phyloP scores from a whole-genome alignment of 176 grass and related monocot species.

The Calamus simplicifolius region DNA sequence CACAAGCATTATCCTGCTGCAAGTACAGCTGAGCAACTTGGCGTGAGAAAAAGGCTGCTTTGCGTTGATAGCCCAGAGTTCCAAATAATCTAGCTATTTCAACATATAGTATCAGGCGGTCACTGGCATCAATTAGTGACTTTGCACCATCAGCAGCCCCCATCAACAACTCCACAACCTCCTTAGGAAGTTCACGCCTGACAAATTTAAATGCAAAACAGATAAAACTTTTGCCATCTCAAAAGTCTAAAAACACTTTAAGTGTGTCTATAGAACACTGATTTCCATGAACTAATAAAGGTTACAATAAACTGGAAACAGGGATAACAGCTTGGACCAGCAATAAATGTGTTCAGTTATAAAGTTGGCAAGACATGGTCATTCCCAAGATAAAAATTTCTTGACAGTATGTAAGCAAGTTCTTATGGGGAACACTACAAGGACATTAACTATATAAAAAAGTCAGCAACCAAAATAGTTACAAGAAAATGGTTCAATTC shows the following conservation, averaged over 20 bases:
- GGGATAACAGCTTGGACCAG: no score
- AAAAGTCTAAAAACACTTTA: not conserved
- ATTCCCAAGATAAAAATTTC: no score
- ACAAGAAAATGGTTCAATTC: no score
- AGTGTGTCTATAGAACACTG: not conserved
- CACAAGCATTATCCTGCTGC: conserved; percentile 85
- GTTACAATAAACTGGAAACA: no score
- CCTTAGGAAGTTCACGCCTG: conserved; percentile 78
- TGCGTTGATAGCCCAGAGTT: conserved; percentile 82
- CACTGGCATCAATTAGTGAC: conserved; percentile 93
- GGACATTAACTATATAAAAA: no score
- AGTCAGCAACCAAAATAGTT: no score
- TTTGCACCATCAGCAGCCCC: conserved; percentile 95
- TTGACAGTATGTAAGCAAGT: no score
- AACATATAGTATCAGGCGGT: conserved; percentile 81
- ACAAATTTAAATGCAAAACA: conserved; percentile 14
- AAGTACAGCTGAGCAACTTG: conserved; percentile 96
- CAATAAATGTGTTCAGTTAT: no score
- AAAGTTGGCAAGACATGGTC: no score
- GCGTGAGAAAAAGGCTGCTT: conserved; percentile 97
- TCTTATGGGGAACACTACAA: no score
- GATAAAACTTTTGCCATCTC: no score
- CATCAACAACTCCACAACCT: conserved; percentile 95
- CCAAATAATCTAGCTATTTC: conserved; percentile 98
- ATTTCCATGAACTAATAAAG: no score